These are phyloP conservation scores for Phascolomyces articulosus DNA, from an alignment of 371 early-diverging fungal species.

Conservation along the genomic window DNA sequence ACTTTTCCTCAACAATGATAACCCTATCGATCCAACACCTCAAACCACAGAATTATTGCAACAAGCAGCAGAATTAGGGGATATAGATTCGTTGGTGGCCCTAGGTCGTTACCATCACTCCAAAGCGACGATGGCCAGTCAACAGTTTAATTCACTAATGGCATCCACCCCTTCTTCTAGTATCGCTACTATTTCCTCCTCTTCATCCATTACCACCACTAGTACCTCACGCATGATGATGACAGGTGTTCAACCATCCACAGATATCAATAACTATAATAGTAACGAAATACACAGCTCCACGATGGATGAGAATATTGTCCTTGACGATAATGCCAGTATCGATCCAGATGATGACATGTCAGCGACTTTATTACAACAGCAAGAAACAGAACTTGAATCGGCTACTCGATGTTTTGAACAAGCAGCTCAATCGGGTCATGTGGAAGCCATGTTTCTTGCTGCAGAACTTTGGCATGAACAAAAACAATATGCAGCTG, in stretches of 20 bases:
- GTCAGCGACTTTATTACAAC: slow-evolving; percentile 6
- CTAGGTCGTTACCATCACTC: slow-evolving; percentile 21
- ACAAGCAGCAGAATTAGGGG: slow-evolving; percentile 18
- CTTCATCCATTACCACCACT: too few species aligned
- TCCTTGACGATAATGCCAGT: too few species aligned
- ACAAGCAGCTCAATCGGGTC: slow-evolving; percentile 40
- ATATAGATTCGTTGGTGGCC: slow-evolving; percentile 17
- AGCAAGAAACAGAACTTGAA: slow-evolving; percentile 37
- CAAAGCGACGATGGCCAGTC: slow-evolving; percentile 8
- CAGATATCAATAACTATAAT: slow-evolving; percentile 7
- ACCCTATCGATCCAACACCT: not conserved
- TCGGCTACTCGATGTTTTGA: slow-evolving; percentile 42
- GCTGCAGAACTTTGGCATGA: slow-evolving; percentile 51
- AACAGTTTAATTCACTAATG: slow-evolving; percentile 1
- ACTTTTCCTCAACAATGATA: slow-evolving; percentile 9
- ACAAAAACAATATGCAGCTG: slow-evolving; percentile 48
- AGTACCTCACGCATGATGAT: too few species aligned
- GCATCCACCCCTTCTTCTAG: not conserved
- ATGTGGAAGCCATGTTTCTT: slow-evolving; percentile 43
- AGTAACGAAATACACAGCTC: not conserved
- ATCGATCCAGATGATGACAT: not conserved
- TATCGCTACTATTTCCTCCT: too few species aligned
- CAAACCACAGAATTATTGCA: slow-evolving; percentile 18
- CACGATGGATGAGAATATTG: too few species aligned
- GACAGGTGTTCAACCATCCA: not conserved